A percentile compares a stretch with the other conserved stretches of the same genome.
Conservation (phyloP, 1,284 basidiomycete species). For the Golubevia pallescens region DNA sequence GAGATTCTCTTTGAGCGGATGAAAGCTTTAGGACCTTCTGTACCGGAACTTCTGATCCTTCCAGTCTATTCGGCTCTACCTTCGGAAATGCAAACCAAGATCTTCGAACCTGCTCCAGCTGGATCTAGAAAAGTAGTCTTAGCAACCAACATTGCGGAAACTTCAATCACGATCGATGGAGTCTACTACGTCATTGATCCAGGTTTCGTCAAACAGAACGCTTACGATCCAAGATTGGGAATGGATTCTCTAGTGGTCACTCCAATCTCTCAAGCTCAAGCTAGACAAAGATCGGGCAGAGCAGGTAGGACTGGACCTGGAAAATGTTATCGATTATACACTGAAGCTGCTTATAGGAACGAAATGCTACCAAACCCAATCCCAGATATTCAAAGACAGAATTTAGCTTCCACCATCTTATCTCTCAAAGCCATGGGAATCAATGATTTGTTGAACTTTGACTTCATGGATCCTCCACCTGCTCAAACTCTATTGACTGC, state of each 20-base stretch:
- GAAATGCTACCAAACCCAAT: constrained; percentile 99
- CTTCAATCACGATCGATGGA: constrained; percentile 94
- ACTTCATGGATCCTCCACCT: constrained; percentile 99
- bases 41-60: constrained; percentile 92
- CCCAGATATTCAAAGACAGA: constrained; percentile 96
- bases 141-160: constrained; percentile 98
- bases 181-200: constrained; percentile 99
- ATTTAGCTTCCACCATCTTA: constrained; percentile 88
- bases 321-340: constrained; percentile 97
- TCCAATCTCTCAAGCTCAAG: constrained; percentile 97
- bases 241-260: constrained; percentile 99
- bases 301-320: constrained; percentile 97
- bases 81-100: constrained; percentile 94
- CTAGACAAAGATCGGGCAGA: constrained; percentile 90
- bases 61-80: constrained; percentile 97
- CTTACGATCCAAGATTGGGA: constrained; percentile 92
- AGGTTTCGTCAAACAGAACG: constrained; percentile 98
- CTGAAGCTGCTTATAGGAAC: constrained; percentile 95
- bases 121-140: constrained; percentile 96
- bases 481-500: constrained; percentile 94
- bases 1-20: constrained; percentile 97
- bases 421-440: constrained; percentile 98
- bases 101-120: constrained; percentile 96
- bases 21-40: constrained; percentile 94
- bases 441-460: constrained; percentile 96